These are phyloP conservation scores for Salix dunnii DNA, from an alignment of 345 rosid species.

Conservation along the genomic window DNA sequence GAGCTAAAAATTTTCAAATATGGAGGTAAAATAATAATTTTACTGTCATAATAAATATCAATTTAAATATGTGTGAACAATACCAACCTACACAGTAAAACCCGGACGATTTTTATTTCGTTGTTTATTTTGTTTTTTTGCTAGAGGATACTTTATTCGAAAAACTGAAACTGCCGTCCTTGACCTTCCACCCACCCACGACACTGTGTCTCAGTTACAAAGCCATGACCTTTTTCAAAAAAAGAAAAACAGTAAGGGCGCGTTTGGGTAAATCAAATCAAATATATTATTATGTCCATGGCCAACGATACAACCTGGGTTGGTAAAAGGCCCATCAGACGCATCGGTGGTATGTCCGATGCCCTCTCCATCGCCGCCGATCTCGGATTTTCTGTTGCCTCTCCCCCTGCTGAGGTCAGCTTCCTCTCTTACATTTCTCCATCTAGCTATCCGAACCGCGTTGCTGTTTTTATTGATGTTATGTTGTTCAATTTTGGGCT, in stretches of 20 bases:
- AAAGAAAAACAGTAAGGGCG: neutral
- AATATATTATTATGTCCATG: conserved; percentile 61
- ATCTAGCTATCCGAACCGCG: neutral
- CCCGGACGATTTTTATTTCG: too few species aligned
- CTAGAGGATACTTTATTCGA: neutral
- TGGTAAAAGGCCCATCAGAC: conserved; percentile 81
- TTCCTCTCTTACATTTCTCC: neutral
- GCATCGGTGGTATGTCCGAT: conserved; percentile 95
- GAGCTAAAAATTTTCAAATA: too few species aligned
- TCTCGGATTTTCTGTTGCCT: conserved; percentile 79
- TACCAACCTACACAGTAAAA: too few species aligned
- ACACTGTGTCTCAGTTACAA: neutral
- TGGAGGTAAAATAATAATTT: too few species aligned
- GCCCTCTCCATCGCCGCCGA: conserved; percentile 97
- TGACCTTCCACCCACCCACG: neutral
- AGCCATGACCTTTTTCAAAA: neutral
- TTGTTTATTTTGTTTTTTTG: neutral
- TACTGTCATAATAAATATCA: too few species aligned
- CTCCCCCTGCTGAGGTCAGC: conserved; percentile 71
- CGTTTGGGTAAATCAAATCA: neutral
- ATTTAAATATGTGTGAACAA: too few species aligned
- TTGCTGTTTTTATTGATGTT: neutral
- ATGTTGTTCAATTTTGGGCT: neutral
- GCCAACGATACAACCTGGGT: conserved; percentile 89
- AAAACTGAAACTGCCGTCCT: neutral